Percentiles rank a stretch among this genome's conserved stretches.
phyloP scores from a whole-genome alignment of 2,329 filamentous ascomycete genomes.

The Microcyclospora pomicola region DNA sequence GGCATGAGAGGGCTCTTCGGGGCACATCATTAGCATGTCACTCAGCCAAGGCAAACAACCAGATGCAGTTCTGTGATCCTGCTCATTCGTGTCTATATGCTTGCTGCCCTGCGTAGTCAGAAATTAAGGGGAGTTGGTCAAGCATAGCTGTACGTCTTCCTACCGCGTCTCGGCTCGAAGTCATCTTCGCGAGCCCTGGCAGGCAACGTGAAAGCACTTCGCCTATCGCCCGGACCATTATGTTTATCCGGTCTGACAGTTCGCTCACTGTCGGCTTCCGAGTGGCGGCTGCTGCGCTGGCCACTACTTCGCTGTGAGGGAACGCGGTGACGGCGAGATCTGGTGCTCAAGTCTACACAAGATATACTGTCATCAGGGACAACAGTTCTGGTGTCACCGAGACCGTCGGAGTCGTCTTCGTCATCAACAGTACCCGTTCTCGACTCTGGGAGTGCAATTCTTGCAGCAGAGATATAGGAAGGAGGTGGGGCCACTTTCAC shows the following conservation, averaged over 20 bases:
- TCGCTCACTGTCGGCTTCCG: slow-evolving; percentile 12
- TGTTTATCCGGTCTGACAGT: slow-evolving; percentile 13
- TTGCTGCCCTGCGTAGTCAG: too few species aligned
- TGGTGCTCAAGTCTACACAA: slow-evolving; percentile 19
- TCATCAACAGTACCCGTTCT: slow-evolving; percentile 4
- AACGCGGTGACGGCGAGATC: slow-evolving; percentile 22
- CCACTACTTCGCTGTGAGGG: too few species aligned
- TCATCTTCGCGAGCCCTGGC: slow-evolving; percentile 7
- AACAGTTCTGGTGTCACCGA: slow-evolving; percentile 31
- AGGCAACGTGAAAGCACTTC: slow-evolving; percentile 22
- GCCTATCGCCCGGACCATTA: slow-evolving; percentile 7
- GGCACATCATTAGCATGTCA: too few species aligned
- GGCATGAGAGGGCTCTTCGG: too few species aligned
- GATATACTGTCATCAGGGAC: slow-evolving; percentile 36
- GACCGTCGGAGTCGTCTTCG: slow-evolving; percentile 22
- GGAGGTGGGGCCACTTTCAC: slow-evolving; percentile 1
- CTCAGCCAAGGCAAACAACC: too few species aligned
- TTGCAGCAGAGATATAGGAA: slow-evolving; percentile 7
- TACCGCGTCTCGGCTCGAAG: too few species aligned
- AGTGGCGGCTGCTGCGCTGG: slow-evolving; percentile 4
- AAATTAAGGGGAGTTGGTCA: too few species aligned
- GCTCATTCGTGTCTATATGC: too few species aligned
- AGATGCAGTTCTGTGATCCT: too few species aligned
- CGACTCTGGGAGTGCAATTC: slow-evolving; percentile 7
- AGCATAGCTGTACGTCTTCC: too few species aligned